Evolutionary conservation across 2,329 filamentous ascomycete species (phyloP).

Genomic region (Xylaria sp.): DNA sequence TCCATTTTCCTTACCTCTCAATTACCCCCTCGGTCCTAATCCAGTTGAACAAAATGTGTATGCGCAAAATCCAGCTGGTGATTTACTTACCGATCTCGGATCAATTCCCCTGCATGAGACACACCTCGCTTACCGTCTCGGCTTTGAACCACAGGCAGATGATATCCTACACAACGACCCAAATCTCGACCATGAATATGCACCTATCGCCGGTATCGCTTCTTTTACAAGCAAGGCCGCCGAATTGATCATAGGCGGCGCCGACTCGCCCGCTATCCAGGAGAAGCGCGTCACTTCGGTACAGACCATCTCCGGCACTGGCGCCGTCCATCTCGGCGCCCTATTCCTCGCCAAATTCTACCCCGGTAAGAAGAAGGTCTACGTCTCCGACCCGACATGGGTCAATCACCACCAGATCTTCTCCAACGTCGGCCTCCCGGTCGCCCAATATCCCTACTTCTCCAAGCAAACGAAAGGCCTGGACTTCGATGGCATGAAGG

Average conservation of each 20-base stretch:
- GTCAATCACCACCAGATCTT: conserved; percentile 99
- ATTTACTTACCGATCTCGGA: conserved; percentile 2
- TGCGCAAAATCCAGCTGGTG: not conserved
- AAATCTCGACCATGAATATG: conserved; percentile 96
- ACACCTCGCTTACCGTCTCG: conserved; percentile 40
- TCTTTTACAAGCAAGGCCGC: conserved; percentile 90
- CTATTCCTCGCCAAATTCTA: conserved; percentile 96
- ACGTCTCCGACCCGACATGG: conserved; percentile 96
- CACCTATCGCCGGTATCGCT: conserved; percentile 89
- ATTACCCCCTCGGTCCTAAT: not conserved
- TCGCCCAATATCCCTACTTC: conserved; percentile 94
- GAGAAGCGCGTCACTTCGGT: conserved; percentile 85
- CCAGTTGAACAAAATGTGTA: not conserved
- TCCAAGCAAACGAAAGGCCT: conserved; percentile 87
- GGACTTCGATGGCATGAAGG: conserved; percentile 90
- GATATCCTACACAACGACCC: conserved; percentile 89
- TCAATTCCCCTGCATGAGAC: conserved; percentile 15
- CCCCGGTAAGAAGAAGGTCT: conserved; percentile 77
- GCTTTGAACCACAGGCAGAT: conserved; percentile 74
- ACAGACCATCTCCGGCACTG: conserved; percentile 97
- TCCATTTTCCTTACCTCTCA: not conserved
- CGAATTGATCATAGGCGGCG: conserved; percentile 88
- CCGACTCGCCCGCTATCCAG: conserved; percentile 80
- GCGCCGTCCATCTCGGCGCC: conserved; percentile 91
- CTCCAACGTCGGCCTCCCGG: conserved; percentile 82